Percentiles rank a stretch among this genome's conserved stretches.
phyloP scores from a whole-genome alignment of 257 asterid species.

The Solanum medicagineum region DNA sequence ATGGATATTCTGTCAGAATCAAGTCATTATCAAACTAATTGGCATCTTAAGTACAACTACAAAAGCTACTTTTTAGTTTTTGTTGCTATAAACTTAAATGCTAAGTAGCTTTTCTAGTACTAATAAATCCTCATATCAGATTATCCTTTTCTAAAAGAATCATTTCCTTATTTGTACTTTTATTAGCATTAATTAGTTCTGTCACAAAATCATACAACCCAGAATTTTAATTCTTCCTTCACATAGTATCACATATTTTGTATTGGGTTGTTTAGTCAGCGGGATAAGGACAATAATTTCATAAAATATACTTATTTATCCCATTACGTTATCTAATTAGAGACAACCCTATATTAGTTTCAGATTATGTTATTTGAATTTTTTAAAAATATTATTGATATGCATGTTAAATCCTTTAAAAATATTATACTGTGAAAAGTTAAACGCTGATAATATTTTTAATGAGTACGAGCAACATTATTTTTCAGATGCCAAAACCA shows the following conservation, averaged over 20 bases:
- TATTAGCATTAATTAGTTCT: neutral
- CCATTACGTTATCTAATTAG: neutral
- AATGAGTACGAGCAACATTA: neutral
- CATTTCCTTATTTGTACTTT: neutral
- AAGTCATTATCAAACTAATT: neutral
- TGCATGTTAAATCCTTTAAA: neutral
- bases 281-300: neutral
- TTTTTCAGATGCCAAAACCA: neutral
- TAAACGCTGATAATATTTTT: neutral
- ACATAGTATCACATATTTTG: neutral
- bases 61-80: neutral
- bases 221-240: neutral
- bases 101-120: neutral
- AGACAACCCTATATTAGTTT: neutral
- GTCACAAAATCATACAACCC: neutral
- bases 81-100: neutral
- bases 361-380: neutral
- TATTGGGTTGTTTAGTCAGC: neutral
- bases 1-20: neutral
- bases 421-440: neutral
- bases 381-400: rapidly evolving
- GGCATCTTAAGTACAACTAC: neutral
- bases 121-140: neutral
- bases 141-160: neutral
- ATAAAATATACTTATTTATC: neutral